These are phyloP conservation scores for Cyberlindnera subsufficiens DNA, from an alignment of 805 yeast species.

Conservation along the genomic window DNA sequence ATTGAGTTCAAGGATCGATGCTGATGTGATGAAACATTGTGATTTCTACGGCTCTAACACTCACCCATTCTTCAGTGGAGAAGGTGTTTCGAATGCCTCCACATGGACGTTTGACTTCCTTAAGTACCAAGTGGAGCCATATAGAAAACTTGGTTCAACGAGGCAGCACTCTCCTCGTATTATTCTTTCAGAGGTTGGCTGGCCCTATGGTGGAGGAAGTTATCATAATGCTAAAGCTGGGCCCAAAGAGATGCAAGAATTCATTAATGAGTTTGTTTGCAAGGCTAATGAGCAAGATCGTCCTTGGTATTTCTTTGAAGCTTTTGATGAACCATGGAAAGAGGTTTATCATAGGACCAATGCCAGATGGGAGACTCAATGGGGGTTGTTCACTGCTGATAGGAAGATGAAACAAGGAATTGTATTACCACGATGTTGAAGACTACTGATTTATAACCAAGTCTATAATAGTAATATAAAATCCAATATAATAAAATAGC, in stretches of 20 bases:
- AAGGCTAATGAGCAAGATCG: constrained; percentile 28
- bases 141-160: constrained; percentile 21
- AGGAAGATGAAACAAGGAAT: constrained; percentile 40
- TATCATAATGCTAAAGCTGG: constrained; percentile 44
- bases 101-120: constrained; percentile 49
- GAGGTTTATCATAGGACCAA: constrained; percentile 40
- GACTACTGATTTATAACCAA: not conserved
- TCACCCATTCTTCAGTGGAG: constrained; percentile 67
- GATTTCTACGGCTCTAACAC: constrained; percentile 60
- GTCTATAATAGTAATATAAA: too few relatives aligned
- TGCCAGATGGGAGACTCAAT: constrained; percentile 59
- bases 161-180: constrained; percentile 24
- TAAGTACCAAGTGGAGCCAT: constrained; percentile 37
- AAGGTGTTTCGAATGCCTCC: constrained; percentile 37
- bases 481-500: too few relatives aligned
- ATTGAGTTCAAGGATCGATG: constrained; percentile 40
- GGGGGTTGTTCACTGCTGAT: constrained; percentile 57
- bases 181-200: constrained; percentile 59
- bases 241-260: constrained; percentile 35
- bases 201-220: constrained; percentile 63
- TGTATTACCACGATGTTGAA: constrained; percentile 29
- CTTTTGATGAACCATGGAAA: constrained; percentile 73
- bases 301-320: constrained; percentile 61
- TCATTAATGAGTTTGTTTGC: constrained; percentile 50
- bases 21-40: constrained; percentile 33